phyloP scores from a whole-genome alignment of 768 basidiomycete genomes.

The Boletus vermiculosoides region DNA sequence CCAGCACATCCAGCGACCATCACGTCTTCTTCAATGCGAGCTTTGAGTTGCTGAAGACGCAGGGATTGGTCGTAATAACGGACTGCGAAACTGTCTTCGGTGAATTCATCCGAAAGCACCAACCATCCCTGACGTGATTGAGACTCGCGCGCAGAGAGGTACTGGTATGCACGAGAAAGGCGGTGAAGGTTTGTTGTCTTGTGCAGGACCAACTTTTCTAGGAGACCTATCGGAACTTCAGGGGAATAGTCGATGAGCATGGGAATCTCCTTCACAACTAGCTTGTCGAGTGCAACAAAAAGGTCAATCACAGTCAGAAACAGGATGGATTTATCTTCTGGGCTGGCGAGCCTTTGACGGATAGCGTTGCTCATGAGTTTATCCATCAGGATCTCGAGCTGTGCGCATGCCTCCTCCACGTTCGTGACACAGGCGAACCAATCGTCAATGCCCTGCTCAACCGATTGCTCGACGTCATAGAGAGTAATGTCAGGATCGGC shows the following conservation, averaged over 20 bases:
- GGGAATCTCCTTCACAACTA: too few relatives aligned
- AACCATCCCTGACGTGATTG: slow-evolving; percentile 20
- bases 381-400: slow-evolving; percentile 19
- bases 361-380: background rate
- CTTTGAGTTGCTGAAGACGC: slow-evolving; percentile 25
- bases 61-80: slow-evolving; percentile 33
- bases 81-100: slow-evolving; percentile 29
- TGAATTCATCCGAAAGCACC: slow-evolving; percentile 29
- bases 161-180: too few relatives aligned
- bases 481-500: slow-evolving; percentile 22
- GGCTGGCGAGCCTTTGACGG: too few relatives aligned
- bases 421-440: slow-evolving; percentile 29
- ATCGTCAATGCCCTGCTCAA: slow-evolving; percentile 30
- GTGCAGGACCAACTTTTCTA: too few relatives aligned
- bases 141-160: background rate
- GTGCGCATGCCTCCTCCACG: slow-evolving; percentile 8
- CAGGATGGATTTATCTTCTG: too few relatives aligned
- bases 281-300: too few relatives aligned
- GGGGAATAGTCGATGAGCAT: too few relatives aligned
- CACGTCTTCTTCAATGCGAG: slow-evolving; percentile 29
- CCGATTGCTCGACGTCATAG: slow-evolving; percentile 37
- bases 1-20: slow-evolving; percentile 9
- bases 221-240: too few relatives aligned
- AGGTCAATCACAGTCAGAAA: too few relatives aligned
- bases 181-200: too few relatives aligned